Evolutionary conservation across 257 asterid species (phyloP), one percentile per base, ranked within the genome.

Genomic region (Nyctanthes arbortristis): DNA sequence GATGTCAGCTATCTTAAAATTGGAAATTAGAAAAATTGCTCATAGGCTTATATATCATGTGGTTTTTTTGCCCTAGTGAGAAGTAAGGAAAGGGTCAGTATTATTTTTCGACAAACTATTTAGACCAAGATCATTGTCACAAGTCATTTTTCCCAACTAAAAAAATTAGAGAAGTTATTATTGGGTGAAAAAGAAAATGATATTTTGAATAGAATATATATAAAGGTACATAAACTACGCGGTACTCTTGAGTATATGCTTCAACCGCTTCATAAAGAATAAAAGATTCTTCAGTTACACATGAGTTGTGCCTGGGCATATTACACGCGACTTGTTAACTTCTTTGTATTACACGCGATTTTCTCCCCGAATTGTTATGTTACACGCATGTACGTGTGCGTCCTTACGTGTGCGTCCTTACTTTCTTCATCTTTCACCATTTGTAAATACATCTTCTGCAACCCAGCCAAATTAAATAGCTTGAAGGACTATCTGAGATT

Each of bases 401-500:
- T 40, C 16, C 49, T 14, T 40, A 40, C 20, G 4, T 32, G n/a
- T 1, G 3, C 5, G 8, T n/a, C n/a, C 25, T 62, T 33, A 40
- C 2, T 30, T 56, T 14, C 47, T 22, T 30, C 27, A 16, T 18
- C 59, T 4, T 65, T 49, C 66, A 52, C 67, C 70, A 30, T 39
- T 49, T 63, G 61, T 20, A 31, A 9, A 27, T 27, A 33, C 59
- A 9, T 16, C 14, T 40, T 6, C 14, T 2, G 16, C 60, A 66
- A 31, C 52, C 59, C 59, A 18, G 32, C 37, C 71, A 63, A 39
- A 68, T 28, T 43, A 20, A 57, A 68, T 4, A 63, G 63, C 63
- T 2, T 20, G 1, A 63, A 67, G 69, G 49, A 73, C 64, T 72
- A 20, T 43, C 62, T 65, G 4, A 47, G 54, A 77, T 72, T 72